Evolutionary conservation across 305 asterid genomes (phyloP).

Genomic region (Fraxinus angustifolia): DNA sequence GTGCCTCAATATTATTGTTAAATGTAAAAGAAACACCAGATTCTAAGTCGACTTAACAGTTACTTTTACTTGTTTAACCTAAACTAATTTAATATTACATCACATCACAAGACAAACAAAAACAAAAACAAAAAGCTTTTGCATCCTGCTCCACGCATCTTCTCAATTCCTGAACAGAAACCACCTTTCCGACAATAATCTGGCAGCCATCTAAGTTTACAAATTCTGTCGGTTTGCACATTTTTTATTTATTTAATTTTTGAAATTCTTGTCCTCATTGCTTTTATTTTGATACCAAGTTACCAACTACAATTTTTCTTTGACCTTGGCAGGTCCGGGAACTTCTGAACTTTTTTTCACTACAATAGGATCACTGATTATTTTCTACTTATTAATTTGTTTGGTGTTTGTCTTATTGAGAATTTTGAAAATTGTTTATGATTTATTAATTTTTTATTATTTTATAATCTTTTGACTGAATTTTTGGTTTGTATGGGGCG

Average conservation of each 20-base stretch:
- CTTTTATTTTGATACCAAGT: not conserved
- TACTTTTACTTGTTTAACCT: not conserved
- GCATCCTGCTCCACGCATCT: not conserved
- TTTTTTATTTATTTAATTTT: no score
- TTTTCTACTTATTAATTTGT: no score
- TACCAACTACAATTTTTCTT: not conserved
- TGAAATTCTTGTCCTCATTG: not conserved
- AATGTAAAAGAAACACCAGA: no score
- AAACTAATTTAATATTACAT: not conserved
- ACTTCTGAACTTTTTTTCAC: no score
- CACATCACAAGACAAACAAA: not conserved
- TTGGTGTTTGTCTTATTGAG: no score
- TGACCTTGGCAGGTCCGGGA: not conserved
- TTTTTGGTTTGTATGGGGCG: not conserved
- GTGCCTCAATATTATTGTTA: not conserved
- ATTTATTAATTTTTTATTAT: no score
- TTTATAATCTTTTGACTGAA: no score
- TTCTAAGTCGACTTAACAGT: not conserved
- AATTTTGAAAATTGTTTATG: no score
- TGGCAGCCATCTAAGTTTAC: not conserved
- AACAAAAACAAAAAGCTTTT: not conserved
- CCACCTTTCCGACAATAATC: not conserved
- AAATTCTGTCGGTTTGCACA: not conserved
- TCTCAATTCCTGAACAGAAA: not conserved
- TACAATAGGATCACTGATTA: no score